phyloP scores from a whole-genome alignment of 2,329 filamentous ascomycete species.

The Cadophora malorum region DNA sequence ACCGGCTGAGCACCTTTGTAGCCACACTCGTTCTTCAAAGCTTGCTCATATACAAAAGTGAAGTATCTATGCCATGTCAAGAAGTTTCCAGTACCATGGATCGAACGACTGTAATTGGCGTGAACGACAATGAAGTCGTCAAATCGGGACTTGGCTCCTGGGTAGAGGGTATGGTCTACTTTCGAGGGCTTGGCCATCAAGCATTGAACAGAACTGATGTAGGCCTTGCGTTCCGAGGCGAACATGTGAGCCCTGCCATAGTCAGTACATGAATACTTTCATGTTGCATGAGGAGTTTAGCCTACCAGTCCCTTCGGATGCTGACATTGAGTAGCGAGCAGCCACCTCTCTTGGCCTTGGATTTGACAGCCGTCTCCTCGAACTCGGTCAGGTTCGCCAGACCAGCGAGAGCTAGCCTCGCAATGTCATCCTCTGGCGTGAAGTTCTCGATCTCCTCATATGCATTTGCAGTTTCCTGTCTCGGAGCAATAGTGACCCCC shows the following conservation, averaged over 20 bases:
- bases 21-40: conserved; percentile 50
- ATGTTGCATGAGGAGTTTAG: not conserved
- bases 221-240: conserved; percentile 14
- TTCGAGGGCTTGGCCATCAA: conserved; percentile 43
- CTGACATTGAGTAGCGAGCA: conserved; percentile 13
- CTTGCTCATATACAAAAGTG: conserved; percentile 50
- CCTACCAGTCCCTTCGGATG: conserved; percentile 21
- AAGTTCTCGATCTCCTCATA: conserved; percentile 11
- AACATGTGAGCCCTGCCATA: conserved; percentile 4
- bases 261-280: not conserved
- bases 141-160: conserved; percentile 47
- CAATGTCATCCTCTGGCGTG: conserved; percentile 15
- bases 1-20: conserved; percentile 52
- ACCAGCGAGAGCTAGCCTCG: conserved; percentile 6
- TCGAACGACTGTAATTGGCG: conserved; percentile 44
- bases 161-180: conserved; percentile 41
- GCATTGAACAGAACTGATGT: conserved; percentile 18
- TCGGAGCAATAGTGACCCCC: not conserved
- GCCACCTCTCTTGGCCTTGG: conserved; percentile 5
- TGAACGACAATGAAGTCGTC: conserved; percentile 52
- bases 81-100: conserved; percentile 48
- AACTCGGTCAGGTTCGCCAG: conserved; percentile 4
- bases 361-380: conserved; percentile 13
- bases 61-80: conserved; percentile 54
- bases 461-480: conserved; percentile 4